These are phyloP conservation scores for Xylaria hypoxylon DNA, from an alignment of 2,329 filamentous ascomycete genomes.

Conservation along the genomic window DNA sequence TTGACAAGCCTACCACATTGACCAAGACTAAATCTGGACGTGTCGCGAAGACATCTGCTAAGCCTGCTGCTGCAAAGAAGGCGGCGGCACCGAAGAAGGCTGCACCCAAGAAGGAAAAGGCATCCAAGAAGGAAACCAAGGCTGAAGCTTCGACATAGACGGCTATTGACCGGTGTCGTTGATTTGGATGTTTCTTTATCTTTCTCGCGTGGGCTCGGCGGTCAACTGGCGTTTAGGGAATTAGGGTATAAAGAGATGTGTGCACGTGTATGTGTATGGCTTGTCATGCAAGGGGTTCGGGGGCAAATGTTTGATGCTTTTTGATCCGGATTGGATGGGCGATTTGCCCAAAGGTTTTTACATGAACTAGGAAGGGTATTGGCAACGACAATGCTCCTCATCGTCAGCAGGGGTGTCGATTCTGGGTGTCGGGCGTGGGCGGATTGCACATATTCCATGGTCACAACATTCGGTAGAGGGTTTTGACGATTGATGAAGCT, in stretches of 20 bases:
- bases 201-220: slow-evolving; percentile 46
- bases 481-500: slow-evolving; percentile 51
- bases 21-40: slow-evolving; percentile 81
- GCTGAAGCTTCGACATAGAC: slow-evolving; percentile 47
- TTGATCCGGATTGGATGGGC: slow-evolving; percentile 41
- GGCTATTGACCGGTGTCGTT: slow-evolving; percentile 37
- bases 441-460: slow-evolving; percentile 46
- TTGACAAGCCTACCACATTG: slow-evolving; percentile 59
- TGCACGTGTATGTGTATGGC: slow-evolving; percentile 43
- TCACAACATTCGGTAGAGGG: slow-evolving; percentile 35
- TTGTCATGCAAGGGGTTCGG: slow-evolving; percentile 46
- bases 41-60: slow-evolving; percentile 76
- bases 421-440: slow-evolving; percentile 23
- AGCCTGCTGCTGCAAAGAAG: slow-evolving; percentile 53
- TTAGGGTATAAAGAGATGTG: slow-evolving; percentile 50
- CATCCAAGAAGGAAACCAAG: slow-evolving; percentile 56
- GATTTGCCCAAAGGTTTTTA: slow-evolving; percentile 24
- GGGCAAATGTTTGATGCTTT: slow-evolving; percentile 45
- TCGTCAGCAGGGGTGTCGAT: slow-evolving; percentile 18
- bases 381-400: slow-evolving; percentile 11
- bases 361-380: slow-evolving; percentile 20
- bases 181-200: slow-evolving; percentile 50
- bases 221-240: slow-evolving; percentile 52
- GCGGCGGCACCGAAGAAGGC: slow-evolving; percentile 59
- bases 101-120: slow-evolving; percentile 57